Percentiles rank a stretch among this genome's conserved stretches.
These are phyloP conservation scores for Pulveroboletus sp. DNA, from an alignment of 768 basidiomycete species.

Conservation along the genomic window DNA sequence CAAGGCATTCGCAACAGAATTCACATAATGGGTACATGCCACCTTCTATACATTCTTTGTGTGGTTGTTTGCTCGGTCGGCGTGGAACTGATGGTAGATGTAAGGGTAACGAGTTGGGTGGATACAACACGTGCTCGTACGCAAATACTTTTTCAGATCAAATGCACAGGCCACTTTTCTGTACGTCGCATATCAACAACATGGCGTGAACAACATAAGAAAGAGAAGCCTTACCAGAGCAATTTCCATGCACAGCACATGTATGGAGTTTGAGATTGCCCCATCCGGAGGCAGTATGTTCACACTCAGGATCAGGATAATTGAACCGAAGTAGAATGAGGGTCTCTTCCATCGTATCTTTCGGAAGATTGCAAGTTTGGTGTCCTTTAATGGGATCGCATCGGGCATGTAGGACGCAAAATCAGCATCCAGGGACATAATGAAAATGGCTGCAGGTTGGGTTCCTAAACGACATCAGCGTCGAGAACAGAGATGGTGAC, in stretches of 20 bases:
- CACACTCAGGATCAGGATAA: slow-evolving; percentile 82
- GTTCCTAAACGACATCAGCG: slow-evolving; percentile 43
- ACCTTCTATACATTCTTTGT: slow-evolving; percentile 60
- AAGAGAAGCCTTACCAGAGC: slow-evolving; percentile 59
- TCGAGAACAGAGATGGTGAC: background rate
- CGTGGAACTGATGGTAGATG: slow-evolving; percentile 75
- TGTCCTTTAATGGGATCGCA: slow-evolving; percentile 59
- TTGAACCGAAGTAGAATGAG: slow-evolving; percentile 90
- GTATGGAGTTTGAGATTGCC: slow-evolving; percentile 83
- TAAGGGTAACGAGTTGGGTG: slow-evolving; percentile 53
- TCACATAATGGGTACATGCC: slow-evolving; percentile 76
- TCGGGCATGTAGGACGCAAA: slow-evolving; percentile 59
- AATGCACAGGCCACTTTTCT: slow-evolving; percentile 78
- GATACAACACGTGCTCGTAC: slow-evolving; percentile 89
- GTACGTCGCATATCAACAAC: background rate
- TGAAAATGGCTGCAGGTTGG: slow-evolving; percentile 74
- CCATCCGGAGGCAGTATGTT: slow-evolving; percentile 85
- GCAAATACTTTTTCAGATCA: slow-evolving; percentile 90
- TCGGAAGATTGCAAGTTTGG: slow-evolving; percentile 67
- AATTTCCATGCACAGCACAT: slow-evolving; percentile 66
- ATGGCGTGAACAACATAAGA: too few species aligned
- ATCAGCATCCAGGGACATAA: slow-evolving; percentile 53
- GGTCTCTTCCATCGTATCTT: slow-evolving; percentile 94
- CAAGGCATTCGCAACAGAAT: slow-evolving; percentile 89
- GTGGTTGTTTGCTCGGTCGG: slow-evolving; percentile 35